Percentiles rank a stretch among this genome's conserved stretches.
Conservation (phyloP, 2,329 filamentous ascomycete species). For the Colletotrichum truncatum region DNA sequence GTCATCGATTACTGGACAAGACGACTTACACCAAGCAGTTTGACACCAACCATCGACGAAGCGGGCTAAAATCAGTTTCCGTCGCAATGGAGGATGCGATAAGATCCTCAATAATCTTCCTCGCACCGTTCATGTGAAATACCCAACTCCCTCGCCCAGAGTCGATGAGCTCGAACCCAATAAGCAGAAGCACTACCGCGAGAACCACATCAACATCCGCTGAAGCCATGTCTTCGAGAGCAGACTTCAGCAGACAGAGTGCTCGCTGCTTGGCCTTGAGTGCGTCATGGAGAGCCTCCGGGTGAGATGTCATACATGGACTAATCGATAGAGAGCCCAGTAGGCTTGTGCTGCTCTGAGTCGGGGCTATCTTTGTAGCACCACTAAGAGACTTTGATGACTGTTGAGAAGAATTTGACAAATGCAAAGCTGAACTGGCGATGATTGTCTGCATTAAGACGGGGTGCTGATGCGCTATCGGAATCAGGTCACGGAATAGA, state of each 20-base stretch:
- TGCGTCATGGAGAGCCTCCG: slow-evolving; percentile 1
- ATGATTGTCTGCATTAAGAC: neutral
- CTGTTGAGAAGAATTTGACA: neutral
- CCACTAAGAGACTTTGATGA: neutral
- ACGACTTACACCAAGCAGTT: slow-evolving; percentile 12
- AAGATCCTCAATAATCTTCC: neutral
- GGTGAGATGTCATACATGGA: neutral
- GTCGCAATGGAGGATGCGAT: neutral
- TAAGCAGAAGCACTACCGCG: neutral
- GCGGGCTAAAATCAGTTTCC: neutral
- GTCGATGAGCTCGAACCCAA: slow-evolving; percentile 2
- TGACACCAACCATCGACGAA: neutral
- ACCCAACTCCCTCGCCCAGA: neutral
- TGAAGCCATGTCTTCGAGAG: neutral
- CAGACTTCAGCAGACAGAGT: slow-evolving; percentile 3
- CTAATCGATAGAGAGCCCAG: neutral
- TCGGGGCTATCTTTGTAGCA: neutral
- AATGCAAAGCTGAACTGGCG: slow-evolving; percentile 5
- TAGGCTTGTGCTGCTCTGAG: neutral
- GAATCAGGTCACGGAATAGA: neutral
- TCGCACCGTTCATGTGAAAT: slow-evolving; percentile 3
- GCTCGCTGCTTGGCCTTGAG: neutral
- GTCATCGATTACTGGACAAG: neutral
- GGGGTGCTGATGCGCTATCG: neutral
- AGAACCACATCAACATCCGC: neutral